Conservation (phyloP, 75 land plant genomes). For the Cunninghamia lanceolata region DNA sequence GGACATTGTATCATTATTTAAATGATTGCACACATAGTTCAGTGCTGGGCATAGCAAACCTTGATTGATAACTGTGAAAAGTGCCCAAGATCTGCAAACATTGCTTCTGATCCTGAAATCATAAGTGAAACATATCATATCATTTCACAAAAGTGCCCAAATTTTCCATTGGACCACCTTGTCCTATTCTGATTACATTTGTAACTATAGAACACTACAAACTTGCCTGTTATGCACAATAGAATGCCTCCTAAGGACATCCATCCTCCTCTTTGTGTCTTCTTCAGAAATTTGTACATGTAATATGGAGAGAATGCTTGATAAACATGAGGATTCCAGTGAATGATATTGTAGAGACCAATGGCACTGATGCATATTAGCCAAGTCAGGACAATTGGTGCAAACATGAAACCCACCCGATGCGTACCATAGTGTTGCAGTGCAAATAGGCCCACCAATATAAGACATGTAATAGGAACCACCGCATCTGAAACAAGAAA, state of each 20-base stretch:
- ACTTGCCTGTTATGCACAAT: slow-evolving; percentile 51
- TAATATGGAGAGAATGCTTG: slow-evolving; percentile 48
- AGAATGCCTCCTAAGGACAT: slow-evolving; percentile 50
- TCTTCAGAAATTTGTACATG: slow-evolving; percentile 48
- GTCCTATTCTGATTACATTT: neutral
- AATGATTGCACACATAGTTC: neutral
- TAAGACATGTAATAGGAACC: slow-evolving; percentile 37
- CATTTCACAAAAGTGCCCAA: neutral
- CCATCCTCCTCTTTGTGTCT: slow-evolving; percentile 42
- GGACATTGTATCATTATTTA: neutral
- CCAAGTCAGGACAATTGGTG: slow-evolving; percentile 52
- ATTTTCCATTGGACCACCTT: neutral
- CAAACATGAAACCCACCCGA: slow-evolving; percentile 44
- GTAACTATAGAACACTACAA: neutral
- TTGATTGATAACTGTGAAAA: slow-evolving; percentile 48
- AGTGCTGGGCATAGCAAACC: slow-evolving; percentile 20
- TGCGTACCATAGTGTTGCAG: slow-evolving; percentile 59
- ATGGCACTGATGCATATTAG: slow-evolving; percentile 41
- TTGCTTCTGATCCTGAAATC: slow-evolving; percentile 55
- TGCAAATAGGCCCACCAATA: slow-evolving; percentile 44
- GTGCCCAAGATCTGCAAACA: slow-evolving; percentile 64
- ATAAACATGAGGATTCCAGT: slow-evolving; percentile 39
- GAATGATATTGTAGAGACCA: slow-evolving; percentile 45
- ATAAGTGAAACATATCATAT: neutral
- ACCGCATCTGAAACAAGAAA: slow-evolving; percentile 40